Evolutionary conservation across 202 grass and related monocot genomes (phyloP).

Genomic region (Miscanthus sacchariflorus): DNA sequence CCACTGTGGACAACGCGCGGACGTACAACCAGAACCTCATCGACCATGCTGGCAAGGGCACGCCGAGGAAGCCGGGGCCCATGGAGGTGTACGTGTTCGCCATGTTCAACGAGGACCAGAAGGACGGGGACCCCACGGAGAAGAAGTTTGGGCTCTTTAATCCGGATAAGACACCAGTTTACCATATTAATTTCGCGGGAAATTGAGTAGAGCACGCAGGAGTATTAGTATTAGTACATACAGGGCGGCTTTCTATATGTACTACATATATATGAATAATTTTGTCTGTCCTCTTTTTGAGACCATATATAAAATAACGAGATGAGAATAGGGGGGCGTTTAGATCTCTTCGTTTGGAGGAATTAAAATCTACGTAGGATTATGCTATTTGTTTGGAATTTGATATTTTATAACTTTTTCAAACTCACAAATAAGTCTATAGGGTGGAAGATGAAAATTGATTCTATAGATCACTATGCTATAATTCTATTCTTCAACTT

Average conservation of each 20-base stretch:
- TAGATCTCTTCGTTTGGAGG: too few species aligned
- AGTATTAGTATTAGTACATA: not conserved
- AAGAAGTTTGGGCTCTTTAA: conserved; percentile 65
- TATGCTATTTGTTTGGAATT: too few species aligned
- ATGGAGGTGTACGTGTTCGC: conserved; percentile 63
- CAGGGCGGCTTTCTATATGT: too few species aligned
- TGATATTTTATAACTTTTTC: too few species aligned
- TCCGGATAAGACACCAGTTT: conserved; percentile 48
- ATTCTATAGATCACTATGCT: too few species aligned
- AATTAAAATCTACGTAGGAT: too few species aligned
- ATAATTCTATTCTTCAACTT: too few species aligned
- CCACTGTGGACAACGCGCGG: conserved; percentile 47
- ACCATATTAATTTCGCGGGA: conserved; percentile 38
- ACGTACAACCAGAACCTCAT: conserved; percentile 64
- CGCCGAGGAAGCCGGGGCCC: conserved; percentile 51
- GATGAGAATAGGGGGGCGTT: too few species aligned
- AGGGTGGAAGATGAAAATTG: too few species aligned
- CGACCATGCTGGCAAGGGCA: conserved; percentile 45
- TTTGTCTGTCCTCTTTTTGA: not conserved
- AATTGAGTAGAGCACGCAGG: not conserved
- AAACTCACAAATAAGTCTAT: too few species aligned
- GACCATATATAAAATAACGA: not conserved
- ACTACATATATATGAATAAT: not conserved
- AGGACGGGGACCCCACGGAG: conserved; percentile 46
- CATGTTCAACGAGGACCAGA: conserved; percentile 79